Evolutionary conservation across 257 asterid genomes (phyloP), one percentile per base, ranked within the genome.

Genomic region (Solanum sparsipilum): DNA sequence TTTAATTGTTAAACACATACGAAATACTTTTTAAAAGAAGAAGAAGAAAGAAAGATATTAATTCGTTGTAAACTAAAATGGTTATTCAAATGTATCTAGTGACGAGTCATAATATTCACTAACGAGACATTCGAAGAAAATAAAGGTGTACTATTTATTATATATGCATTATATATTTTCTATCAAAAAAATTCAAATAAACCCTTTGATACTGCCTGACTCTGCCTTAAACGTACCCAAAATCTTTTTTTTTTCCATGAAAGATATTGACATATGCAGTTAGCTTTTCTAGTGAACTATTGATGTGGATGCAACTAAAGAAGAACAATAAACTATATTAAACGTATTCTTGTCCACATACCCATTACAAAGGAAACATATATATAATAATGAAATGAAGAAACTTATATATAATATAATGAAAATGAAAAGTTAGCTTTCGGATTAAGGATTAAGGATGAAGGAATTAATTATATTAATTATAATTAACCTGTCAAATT

Each of bases 151-250:
- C 0, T 10, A 10, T 10, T 0, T n/a, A 63, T 2, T 5, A 63
- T 4, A 4, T 63, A n/a, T 63, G 1, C 7, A n/a, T 11, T n/a
- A 63, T 23, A 10, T 23, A 9, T 63, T n/a, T 63, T 63, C 3
- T 9, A 0, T n/a, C 7, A 3, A n/a, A 0, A 23, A 9, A 10
- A 9, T 63, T 63, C 0, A 10, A 5, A n/a, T n/a, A 2, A 63
- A 10, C 0, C 7, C 15, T 0, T 63, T n/a, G 7, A 5, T 12
- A 23, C 4, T n/a, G 6, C 15, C 2, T 58, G 1, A 58, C 27
- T 58, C 6, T 1, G 6, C 25, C 25, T 52, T 52, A 18, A 52
- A 52, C 63, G 4, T 52, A 18, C n/a, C 3, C n/a, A 16, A 52
- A 16, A 52, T 18, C 63, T 52, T 8, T 6, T 3, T 18, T 48